A percentile compares a stretch with the other conserved stretches of the same genome.
These are phyloP conservation scores for Penicillium mononematosum DNA, from an alignment of 495 filamentous ascomycete species.

Conservation along the genomic window DNA sequence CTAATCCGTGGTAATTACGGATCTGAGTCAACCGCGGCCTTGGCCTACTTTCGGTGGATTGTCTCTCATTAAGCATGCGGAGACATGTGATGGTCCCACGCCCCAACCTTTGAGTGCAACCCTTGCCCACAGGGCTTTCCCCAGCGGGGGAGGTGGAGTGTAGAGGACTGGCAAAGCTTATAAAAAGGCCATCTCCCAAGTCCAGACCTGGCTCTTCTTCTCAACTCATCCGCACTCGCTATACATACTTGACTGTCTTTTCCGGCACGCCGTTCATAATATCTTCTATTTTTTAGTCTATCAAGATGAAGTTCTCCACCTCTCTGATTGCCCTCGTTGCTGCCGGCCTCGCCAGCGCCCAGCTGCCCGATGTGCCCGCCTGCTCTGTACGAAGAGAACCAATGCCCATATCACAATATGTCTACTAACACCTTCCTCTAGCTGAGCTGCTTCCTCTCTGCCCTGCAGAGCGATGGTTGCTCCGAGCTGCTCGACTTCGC, in stretches of 20 bases:
- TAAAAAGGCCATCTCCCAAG: conserved; percentile 20
- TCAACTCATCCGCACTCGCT: conserved; percentile 25
- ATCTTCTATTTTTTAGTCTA: conserved; percentile 1
- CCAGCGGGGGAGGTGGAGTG: conserved; percentile 4
- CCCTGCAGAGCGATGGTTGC: conserved; percentile 46
- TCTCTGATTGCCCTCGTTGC: conserved; percentile 36
- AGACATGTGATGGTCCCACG: conserved; percentile 25
- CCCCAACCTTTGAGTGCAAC: conserved; percentile 14
- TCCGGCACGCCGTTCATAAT: conserved; percentile 15
- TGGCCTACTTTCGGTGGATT: conserved; percentile 4
- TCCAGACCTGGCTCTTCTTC: conserved; percentile 3
- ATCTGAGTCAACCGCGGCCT: conserved; percentile 26
- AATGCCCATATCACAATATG: neutral
- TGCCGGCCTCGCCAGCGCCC: conserved; percentile 39
- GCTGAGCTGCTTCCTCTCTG: conserved; percentile 45
- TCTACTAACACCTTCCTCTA: conserved; percentile 18
- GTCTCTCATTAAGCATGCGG: conserved; percentile 10
- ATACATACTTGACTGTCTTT: conserved; percentile 29
- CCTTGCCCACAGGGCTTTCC: conserved; percentile 1
- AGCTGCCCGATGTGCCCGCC: conserved; percentile 40
- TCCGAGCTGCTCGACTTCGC: conserved; percentile 45
- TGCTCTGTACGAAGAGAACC: conserved; percentile 44
- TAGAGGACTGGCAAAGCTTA: conserved; percentile 20
- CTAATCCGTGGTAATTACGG: conserved; percentile 10
- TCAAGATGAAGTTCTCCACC: conserved; percentile 44